phyloP scores from a whole-genome alignment of 2,329 filamentous ascomycete genomes.

The Penicillium digitatum region DNA sequence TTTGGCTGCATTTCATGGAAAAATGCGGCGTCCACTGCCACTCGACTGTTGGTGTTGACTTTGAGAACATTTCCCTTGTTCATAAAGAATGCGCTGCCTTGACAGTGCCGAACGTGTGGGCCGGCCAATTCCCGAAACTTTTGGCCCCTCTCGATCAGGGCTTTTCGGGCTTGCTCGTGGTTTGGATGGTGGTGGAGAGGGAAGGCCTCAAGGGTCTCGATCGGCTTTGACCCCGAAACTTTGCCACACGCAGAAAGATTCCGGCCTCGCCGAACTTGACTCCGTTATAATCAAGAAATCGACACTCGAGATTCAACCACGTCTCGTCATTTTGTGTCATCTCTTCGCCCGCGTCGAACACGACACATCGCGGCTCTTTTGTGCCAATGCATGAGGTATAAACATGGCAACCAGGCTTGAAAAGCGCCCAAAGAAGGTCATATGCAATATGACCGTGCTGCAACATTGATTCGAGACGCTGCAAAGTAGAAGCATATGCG shows the following conservation, averaged over 20 bases:
- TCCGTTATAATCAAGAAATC: constrained; percentile 32
- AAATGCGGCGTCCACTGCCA: constrained; percentile 21
- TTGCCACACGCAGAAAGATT: constrained; percentile 22
- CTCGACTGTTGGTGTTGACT: constrained; percentile 23
- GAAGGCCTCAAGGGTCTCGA: constrained; percentile 31
- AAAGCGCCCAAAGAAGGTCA: constrained; percentile 36
- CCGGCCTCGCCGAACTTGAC: constrained; percentile 24
- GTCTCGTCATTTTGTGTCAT: constrained; percentile 17
- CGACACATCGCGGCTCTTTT: constrained; percentile 21
- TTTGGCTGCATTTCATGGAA: constrained; percentile 22
- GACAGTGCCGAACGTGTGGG: constrained; percentile 28
- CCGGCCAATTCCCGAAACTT: constrained; percentile 29
- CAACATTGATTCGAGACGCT: constrained; percentile 28
- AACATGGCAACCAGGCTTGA: constrained; percentile 32
- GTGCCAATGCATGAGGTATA: constrained; percentile 28
- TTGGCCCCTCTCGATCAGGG: constrained; percentile 25
- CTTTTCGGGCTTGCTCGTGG: constrained; percentile 18
- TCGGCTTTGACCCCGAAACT: constrained; percentile 29
- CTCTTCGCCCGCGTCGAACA: constrained; percentile 22
- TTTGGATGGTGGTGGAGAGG: constrained; percentile 30
- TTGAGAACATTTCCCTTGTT: constrained; percentile 21
- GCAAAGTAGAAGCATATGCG: constrained; percentile 20
- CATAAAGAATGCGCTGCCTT: constrained; percentile 34
- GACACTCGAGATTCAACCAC: constrained; percentile 26
- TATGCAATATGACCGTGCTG: constrained; percentile 32